phyloP scores from a whole-genome alignment of 2,329 filamentous ascomycete species.

The Capronia americana region DNA sequence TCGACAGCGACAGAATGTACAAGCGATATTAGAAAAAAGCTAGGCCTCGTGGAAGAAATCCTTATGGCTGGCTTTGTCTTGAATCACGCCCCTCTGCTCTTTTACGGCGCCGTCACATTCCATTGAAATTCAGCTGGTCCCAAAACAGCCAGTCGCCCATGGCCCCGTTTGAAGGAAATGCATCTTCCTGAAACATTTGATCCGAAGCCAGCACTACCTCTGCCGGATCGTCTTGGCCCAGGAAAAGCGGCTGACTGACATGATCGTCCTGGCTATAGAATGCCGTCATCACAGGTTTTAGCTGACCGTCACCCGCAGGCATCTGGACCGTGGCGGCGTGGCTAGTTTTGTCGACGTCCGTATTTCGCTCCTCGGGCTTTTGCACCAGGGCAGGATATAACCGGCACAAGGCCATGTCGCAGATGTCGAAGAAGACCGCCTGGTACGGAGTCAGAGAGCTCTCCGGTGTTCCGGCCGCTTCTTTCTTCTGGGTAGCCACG shows the following conservation, averaged over 20 bases:
- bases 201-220: not conserved
- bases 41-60: too few relatives aligned
- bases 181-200: conserved; percentile 14
- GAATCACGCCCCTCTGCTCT: too few relatives aligned
- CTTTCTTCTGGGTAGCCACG: conserved; percentile 11
- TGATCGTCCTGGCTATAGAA: too few relatives aligned
- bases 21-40: too few relatives aligned
- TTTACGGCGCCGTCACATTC: too few relatives aligned
- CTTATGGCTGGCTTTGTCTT: too few relatives aligned
- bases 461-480: not conserved
- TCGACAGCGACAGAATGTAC: not conserved
- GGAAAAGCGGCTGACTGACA: not conserved
- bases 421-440: conserved; percentile 12
- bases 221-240: not conserved
- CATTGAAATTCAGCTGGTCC: conserved; percentile 5
- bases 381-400: not conserved
- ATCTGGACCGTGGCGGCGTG: too few relatives aligned
- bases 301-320: too few relatives aligned
- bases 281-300: too few relatives aligned
- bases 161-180: not conserved
- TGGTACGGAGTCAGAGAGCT: conserved; percentile 11
- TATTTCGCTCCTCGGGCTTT: not conserved
- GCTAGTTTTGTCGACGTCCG: too few relatives aligned
- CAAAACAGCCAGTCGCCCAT: conserved; percentile 18
- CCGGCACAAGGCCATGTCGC: conserved; percentile 18